Evolutionary conservation across 1,139 yeast species (phyloP), one percentile per base, ranked within the genome.

Genomic region (Hyphopichia burtonii): DNA sequence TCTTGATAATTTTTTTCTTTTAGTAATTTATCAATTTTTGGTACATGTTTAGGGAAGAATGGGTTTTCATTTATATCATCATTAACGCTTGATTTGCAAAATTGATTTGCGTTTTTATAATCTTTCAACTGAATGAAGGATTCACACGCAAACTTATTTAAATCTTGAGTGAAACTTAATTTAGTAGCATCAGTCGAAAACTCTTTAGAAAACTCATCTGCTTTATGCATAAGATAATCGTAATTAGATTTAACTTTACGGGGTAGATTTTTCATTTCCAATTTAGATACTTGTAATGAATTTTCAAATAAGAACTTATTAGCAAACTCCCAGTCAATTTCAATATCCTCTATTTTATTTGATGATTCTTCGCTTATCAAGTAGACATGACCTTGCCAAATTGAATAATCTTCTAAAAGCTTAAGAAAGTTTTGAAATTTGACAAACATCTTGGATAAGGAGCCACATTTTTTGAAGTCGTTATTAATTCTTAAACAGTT

Each of bases 401-500:
- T 63, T 25, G 78, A 68, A 47, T 78, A 75, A 30, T 66, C 63
- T 49, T 76, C 80, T 42, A 80, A 62, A 2, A 71, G 53, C 31
- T 55, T 56, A 11, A 73, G 55, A 31, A 74, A 53, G 12, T 54
- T 55, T 34, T 59, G 64, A 46, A 64, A 63, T 42, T 62, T 63
- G 27, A 68, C 58, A 42, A 58, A 65, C 37, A 75, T 65, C 50
- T 80, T 78, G 8, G 85, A 73, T 27, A 68, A 53, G 20, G 56
- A 60, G 25, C 81, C 79, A 59, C 94, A 86, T 4, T 55, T 58
- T 36, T 66, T 65, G 49, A 70, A 74, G 43, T 86, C 96, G 53
- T 86, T 85, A 58, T 88, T 87, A 38, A 76, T 76, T 49, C 84
- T 78, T 41, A 87, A 66, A 56, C 96, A 87, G 47, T 72, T 72